Conservation (phyloP, 768 basidiomycete genomes). For the Cyathus striatus region DNA sequence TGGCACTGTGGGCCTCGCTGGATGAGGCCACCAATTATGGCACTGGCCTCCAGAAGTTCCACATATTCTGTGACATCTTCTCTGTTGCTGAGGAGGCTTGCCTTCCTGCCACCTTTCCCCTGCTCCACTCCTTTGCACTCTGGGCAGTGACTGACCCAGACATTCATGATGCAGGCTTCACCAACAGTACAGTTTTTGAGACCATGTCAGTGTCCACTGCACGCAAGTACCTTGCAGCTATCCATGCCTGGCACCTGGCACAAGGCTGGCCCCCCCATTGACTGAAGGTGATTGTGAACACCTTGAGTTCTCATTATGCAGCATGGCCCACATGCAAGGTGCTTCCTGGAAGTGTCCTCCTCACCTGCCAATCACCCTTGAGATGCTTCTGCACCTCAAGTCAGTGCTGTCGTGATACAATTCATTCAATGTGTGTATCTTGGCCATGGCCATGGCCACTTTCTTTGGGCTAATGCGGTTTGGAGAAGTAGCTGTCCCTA, state of each 20-base stretch:
- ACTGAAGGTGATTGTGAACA: too few relatives aligned
- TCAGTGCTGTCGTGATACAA: too few relatives aligned
- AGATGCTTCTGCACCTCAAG: too few relatives aligned
- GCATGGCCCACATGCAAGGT: too few relatives aligned
- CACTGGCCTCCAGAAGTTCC: conserved; percentile 17
- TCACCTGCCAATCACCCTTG: too few relatives aligned
- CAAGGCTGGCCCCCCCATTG: conserved; percentile 32
- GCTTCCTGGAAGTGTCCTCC: too few relatives aligned
- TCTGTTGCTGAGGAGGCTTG: conserved; percentile 17
- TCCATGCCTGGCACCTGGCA: conserved; percentile 31
- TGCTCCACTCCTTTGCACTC: conserved; percentile 27
- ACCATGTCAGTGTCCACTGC: conserved; percentile 16
- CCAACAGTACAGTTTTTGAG: conserved; percentile 17
- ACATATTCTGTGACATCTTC: conserved; percentile 25
- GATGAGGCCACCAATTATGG: conserved; percentile 7
- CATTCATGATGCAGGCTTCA: conserved; percentile 2
- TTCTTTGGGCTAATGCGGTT: too few relatives aligned
- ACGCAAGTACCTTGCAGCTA: conserved; percentile 27
- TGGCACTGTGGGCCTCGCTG: conserved; percentile 11
- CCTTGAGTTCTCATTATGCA: too few relatives aligned
- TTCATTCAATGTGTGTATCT: too few relatives aligned
- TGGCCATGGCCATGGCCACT: too few relatives aligned
- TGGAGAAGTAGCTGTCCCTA: too few relatives aligned
- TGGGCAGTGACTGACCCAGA: conserved; percentile 28
- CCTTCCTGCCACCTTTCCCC: conserved; percentile 17